phyloP scores from a whole-genome alignment of 2,329 filamentous ascomycete species.

The Venturia oleaginea region DNA sequence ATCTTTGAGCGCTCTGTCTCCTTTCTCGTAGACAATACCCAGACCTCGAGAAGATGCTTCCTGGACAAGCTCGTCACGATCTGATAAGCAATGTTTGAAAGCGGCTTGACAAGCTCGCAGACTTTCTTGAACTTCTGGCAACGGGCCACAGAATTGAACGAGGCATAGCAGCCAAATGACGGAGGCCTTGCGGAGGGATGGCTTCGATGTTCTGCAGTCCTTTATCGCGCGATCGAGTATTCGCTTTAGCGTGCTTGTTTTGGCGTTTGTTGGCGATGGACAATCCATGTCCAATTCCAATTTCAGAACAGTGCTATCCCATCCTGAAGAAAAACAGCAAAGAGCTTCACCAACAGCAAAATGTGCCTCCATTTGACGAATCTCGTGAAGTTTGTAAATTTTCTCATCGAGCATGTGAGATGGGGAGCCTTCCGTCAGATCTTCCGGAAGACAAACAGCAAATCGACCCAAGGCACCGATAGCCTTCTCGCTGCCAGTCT shows the following conservation, averaged over 20 bases:
- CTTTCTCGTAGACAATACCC: slow-evolving; percentile 88
- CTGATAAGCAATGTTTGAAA: slow-evolving; percentile 79
- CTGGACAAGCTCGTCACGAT: slow-evolving; percentile 88
- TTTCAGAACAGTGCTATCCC: slow-evolving; percentile 61
- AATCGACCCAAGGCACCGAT: slow-evolving; percentile 74
- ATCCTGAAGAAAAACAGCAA: slow-evolving; percentile 66
- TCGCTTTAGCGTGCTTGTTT: slow-evolving; percentile 31
- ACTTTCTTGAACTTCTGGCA: slow-evolving; percentile 62
- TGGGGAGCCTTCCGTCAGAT: slow-evolving; percentile 26
- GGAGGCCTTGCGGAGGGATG: slow-evolving; percentile 80
- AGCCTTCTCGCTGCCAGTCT: slow-evolving; percentile 71
- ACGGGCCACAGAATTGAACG: slow-evolving; percentile 79
- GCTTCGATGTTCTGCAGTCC: slow-evolving; percentile 77
- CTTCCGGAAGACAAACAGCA: slow-evolving; percentile 50
- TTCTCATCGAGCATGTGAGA: slow-evolving; percentile 50
- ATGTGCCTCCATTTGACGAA: slow-evolving; percentile 77
- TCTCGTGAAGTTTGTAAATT: slow-evolving; percentile 64
- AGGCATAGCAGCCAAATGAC: slow-evolving; percentile 92
- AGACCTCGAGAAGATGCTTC: slow-evolving; percentile 89
- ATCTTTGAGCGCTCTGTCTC: slow-evolving; percentile 69
- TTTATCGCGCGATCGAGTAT: slow-evolving; percentile 64
- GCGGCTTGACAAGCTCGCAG: slow-evolving; percentile 73
- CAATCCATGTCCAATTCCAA: slow-evolving; percentile 18
- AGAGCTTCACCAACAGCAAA: slow-evolving; percentile 88
- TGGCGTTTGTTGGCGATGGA: slow-evolving; percentile 7